phyloP scores from a whole-genome alignment of 768 basidiomycete species.

The Mycena kentingensis region DNA sequence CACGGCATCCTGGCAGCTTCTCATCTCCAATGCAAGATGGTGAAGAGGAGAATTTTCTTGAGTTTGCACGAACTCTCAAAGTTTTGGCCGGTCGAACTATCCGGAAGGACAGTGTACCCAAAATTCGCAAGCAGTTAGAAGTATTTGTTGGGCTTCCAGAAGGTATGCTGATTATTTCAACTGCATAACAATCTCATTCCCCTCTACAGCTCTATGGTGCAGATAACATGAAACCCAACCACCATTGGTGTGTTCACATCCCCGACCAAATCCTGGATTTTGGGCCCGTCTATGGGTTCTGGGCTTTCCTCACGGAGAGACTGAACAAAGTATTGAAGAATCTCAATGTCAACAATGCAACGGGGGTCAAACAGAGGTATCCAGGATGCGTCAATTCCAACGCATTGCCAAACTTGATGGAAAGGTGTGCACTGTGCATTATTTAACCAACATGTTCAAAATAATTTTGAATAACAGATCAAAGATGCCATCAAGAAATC shows the following conservation, averaged over 20 bases:
- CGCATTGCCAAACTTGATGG: constrained; percentile 14
- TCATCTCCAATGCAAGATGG: constrained; percentile 13
- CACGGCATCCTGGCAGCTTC: neutral
- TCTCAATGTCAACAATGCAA: constrained; percentile 29
- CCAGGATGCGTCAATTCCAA: constrained; percentile 29
- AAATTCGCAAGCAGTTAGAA: neutral
- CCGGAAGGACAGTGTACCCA: neutral
- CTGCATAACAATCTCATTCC: neutral
- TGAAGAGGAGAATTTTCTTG: constrained; percentile 18
- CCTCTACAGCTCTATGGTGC: constrained; percentile 27
- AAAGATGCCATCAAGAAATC: constrained; percentile 2
- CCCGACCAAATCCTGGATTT: constrained; percentile 25
- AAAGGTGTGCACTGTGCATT: constrained; percentile 12
- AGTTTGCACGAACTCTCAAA: constrained; percentile 18
- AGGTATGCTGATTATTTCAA: neutral
- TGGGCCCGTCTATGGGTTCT: constrained; percentile 33
- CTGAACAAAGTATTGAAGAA: constrained; percentile 32
- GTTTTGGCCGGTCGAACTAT: constrained; percentile 9
- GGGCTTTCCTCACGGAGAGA: constrained; percentile 31
- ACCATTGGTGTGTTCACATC: constrained; percentile 30
- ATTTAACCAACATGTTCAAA: neutral
- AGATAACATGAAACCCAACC: constrained; percentile 28
- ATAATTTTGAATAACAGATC: neutral
- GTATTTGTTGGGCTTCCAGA: neutral
- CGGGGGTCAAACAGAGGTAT: constrained; percentile 30